These are phyloP conservation scores for Angophora floribunda DNA, from an alignment of 345 rosid species.

Conservation along the genomic window DNA sequence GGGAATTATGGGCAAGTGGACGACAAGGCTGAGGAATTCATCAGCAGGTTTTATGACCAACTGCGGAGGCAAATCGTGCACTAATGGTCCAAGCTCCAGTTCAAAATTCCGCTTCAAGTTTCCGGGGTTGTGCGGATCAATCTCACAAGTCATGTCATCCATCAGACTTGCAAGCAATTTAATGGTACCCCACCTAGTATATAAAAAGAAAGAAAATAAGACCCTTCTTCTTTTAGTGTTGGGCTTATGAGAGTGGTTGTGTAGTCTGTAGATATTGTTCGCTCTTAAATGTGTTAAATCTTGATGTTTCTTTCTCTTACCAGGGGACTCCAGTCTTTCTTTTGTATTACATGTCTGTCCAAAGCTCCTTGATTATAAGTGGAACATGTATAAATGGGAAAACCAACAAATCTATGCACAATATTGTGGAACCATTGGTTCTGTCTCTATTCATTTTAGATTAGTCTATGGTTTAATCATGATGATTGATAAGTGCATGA, in stretches of 20 bases:
- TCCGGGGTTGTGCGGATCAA: background rate
- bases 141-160: background rate
- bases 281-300: background rate
- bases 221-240: background rate
- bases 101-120: background rate
- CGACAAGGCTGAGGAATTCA: constrained; percentile 3
- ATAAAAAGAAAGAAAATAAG: background rate
- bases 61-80: background rate
- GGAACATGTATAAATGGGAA: background rate
- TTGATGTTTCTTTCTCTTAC: background rate
- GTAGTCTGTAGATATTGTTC: background rate
- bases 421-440: background rate
- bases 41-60: background rate
- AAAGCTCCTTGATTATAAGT: background rate
- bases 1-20: background rate
- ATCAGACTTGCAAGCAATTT: background rate
- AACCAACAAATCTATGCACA: background rate
- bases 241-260: background rate
- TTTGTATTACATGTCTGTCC: background rate
- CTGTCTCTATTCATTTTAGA: background rate
- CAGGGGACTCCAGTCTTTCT: background rate
- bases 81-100: background rate
- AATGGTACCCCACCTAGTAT: background rate
- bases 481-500: background rate
- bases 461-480: background rate